Base-by-base conservation (phyloP, 257 asterid species). In the Primulina huaijiensis region DNA sequence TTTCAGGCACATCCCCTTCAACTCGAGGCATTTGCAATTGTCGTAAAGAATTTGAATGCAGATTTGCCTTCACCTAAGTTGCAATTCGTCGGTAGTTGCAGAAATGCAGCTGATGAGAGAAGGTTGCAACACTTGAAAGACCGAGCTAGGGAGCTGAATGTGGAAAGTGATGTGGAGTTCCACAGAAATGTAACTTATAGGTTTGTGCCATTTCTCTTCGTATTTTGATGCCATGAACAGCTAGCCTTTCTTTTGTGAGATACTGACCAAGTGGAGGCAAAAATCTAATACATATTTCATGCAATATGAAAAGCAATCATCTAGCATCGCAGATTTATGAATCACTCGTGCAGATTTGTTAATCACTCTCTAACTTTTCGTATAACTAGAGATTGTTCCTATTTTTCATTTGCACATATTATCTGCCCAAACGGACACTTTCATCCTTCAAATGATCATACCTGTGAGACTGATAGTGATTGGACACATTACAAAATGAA, bases 31-130 rank as follows among this genome's bases (percentile, higher is more conserved):
- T 94, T 89, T 77, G 86, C 97, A 62, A 64, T 80, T 77, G 92
- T 91, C 72, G 20, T 89, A 17, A 80, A 84, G 53, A 78, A 56
- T 68, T 73, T 87, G 77, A 89, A 85, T 68, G 70, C 81, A 60
- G 75, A 82, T 76, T 63, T 82, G 31, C 90, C 90, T 25, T 85
- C 86, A 69, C 95, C 97, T 7, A 89, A 78, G 76, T 90, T 94
- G 70, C 96, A 85, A 76, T 82, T 94, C 77, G 97, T 94, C 65
- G 97, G 97, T 66, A 88, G 99, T 78, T 94, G 99, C 81, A 80
- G 99, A 79, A 94, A 94, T 78, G 96, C 85, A 82, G 95, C 97
- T 29, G 99, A 94, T 69, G 96, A 89, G 72, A 85, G 83, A 76
- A 88, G 97, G 82, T 79, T 91, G 86, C 96, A 89, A 78, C 74